Evolutionary conservation across 352 stramenopile genomes (phyloP), one percentile per base, ranked within the genome.

Genomic region (Thalassiosira ordinaria): DNA sequence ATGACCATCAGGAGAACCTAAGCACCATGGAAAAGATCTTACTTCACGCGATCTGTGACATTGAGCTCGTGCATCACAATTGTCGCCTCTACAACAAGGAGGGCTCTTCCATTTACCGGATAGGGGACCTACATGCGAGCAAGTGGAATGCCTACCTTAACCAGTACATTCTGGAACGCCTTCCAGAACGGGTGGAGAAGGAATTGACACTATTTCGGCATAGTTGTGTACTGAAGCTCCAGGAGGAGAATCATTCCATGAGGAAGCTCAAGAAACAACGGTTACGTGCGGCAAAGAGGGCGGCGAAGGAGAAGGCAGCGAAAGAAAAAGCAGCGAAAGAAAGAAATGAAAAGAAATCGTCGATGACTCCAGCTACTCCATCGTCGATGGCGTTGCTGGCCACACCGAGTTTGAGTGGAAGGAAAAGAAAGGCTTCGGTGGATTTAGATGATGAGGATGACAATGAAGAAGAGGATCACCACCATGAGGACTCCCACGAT

Each of bases 91-190:
- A 67, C 47, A 83, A 83, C 55, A 33, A 51, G 16, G 55, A 70
- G 29, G 57, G 57, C 20, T 67, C 56, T 11, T 74, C 66, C 1
- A 57, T 83, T 29, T 70, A 65, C 18, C 35, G 76, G 14, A 69
- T 75, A 20, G 76, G 61, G 31, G 46, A 80, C 22, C 46, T 73
- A 35, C 76, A 84, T 49, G 8, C 61, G 9, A 60, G 55, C 3
- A 84, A 84, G 35, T 84, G 76, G 76, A 71, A 68, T 41, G 76
- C 76, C 37, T 84, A 68, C 56, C 80, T 80, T 20, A 55, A 62
- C 27, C 51, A 68, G 26, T 84, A 79, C 52, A 52, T 84, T 29
- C 20, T 31, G 3, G 35, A 69, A 24, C 49, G 27, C 5, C 61
- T 84, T 8, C 55, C 68, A 44, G 29, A 72, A 24, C 76, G 62